Conservation (phyloP, 192 early-diverging fungal species). For the Cetraspora pellucida region DNA sequence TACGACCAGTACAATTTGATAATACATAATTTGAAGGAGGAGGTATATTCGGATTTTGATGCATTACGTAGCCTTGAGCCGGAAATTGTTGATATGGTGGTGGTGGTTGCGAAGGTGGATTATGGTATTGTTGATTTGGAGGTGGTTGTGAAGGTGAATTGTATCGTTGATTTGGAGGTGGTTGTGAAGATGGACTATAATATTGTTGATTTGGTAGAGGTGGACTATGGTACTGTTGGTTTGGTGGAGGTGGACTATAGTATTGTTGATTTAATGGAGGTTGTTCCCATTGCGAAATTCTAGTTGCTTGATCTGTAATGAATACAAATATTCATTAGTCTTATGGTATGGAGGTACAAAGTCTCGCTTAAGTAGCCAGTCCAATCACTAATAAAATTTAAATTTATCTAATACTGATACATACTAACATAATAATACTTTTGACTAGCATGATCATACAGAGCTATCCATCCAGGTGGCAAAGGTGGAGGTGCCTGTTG, state of each 20-base stretch:
- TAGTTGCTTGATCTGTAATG: not conserved
- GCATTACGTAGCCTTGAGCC: conserved; percentile 34
- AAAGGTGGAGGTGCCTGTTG: conserved; percentile 37
- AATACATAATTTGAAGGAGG: conserved; percentile 49
- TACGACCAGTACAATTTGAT: conserved; percentile 65
- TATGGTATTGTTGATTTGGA: conserved; percentile 24
- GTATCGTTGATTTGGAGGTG: conserved; percentile 34
- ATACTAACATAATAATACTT: no score
- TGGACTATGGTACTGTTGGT: not conserved
- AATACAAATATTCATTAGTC: not conserved
- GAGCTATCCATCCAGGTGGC: not conserved
- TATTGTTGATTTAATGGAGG: conserved; percentile 19
- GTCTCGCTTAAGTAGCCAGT: no score
- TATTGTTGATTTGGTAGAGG: no score
- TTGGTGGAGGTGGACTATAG: conserved; percentile 16
- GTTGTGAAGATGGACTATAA: conserved; percentile 17
- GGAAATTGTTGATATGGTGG: conserved; percentile 29
- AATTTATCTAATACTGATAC: no score
- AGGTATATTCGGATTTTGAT: conserved; percentile 36
- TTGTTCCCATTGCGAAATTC: conserved; percentile 22
- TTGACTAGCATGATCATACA: not conserved
- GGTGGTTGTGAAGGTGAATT: conserved; percentile 28
- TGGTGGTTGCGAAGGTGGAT: conserved; percentile 25
- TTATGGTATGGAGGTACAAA: not conserved
- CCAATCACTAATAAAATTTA: no score